These are phyloP conservation scores for Vinca minor DNA, from an alignment of 257 asterid genomes.

Conservation along the genomic window DNA sequence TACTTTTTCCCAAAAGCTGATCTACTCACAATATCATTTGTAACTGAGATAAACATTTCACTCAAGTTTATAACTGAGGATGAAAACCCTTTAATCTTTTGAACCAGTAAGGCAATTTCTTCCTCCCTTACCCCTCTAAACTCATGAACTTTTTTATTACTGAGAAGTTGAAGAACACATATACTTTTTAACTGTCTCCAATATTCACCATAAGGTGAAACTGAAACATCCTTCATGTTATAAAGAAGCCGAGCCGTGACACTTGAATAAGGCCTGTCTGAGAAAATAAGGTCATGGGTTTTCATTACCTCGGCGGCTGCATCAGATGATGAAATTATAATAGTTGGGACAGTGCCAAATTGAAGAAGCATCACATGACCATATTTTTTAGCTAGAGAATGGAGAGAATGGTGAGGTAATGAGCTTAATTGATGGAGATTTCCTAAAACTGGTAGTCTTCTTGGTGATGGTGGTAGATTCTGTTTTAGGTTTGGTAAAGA, in stretches of 20 bases:
- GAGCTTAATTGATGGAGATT: constrained; percentile 41
- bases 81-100: constrained; percentile 10
- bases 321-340: constrained; percentile 38
- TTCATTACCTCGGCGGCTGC: constrained; percentile 49
- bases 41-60: constrained; percentile 13
- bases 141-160: constrained; percentile 26
- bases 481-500: background rate
- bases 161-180: constrained; percentile 28
- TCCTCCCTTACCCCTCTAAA: constrained; percentile 21
- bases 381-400: constrained; percentile 24
- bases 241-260: constrained; percentile 17
- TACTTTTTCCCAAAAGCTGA: constrained; percentile 26
- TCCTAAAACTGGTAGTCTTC: constrained; percentile 45
- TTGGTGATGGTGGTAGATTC: constrained; percentile 40
- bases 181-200: constrained; percentile 34
- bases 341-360: constrained; percentile 35
- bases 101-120: constrained; percentile 19
- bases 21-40: constrained; percentile 22
- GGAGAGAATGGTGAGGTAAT: constrained; percentile 34
- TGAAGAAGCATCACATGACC: constrained; percentile 50
- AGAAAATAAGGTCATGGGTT: constrained; percentile 43
- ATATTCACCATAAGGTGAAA: constrained; percentile 29
- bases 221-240: constrained; percentile 16
- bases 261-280: constrained; percentile 22
- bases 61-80: constrained; percentile 15